phyloP scores from a whole-genome alignment of 140 eudicot species.

The Cichorium intybus region DNA sequence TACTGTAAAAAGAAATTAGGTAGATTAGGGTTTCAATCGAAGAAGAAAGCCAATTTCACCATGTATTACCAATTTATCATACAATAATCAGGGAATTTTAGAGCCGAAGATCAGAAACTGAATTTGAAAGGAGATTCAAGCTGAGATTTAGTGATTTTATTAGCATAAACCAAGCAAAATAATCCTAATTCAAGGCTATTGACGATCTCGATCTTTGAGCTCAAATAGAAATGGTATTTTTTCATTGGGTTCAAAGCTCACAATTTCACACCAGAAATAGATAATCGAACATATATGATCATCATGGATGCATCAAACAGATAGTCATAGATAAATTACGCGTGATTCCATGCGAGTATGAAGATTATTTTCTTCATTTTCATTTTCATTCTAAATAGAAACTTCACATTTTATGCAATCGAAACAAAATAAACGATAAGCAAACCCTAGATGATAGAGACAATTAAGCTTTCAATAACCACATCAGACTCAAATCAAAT shows the following conservation, averaged over 20 bases:
- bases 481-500: background rate
- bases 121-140: background rate
- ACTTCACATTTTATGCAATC: background rate
- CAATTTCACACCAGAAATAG: too few relatives aligned
- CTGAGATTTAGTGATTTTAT: background rate
- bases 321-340: background rate
- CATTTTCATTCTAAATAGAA: background rate
- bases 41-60: background rate
- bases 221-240: too few relatives aligned
- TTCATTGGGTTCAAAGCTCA: too few relatives aligned
- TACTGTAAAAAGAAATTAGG: background rate
- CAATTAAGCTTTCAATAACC: too few relatives aligned
- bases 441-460: constrained; percentile 20
- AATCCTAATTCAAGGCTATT: background rate
- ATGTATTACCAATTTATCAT: background rate
- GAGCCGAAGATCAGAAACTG: background rate
- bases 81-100: background rate
- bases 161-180: background rate
- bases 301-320: background rate
- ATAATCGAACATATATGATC: background rate
- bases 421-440: background rate
- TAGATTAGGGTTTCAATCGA: background rate
- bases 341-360: background rate
- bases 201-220: background rate
- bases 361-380: background rate